Conservation (phyloP, 73 alveolate genomes). For the Tetrahymena malaccensis region DNA sequence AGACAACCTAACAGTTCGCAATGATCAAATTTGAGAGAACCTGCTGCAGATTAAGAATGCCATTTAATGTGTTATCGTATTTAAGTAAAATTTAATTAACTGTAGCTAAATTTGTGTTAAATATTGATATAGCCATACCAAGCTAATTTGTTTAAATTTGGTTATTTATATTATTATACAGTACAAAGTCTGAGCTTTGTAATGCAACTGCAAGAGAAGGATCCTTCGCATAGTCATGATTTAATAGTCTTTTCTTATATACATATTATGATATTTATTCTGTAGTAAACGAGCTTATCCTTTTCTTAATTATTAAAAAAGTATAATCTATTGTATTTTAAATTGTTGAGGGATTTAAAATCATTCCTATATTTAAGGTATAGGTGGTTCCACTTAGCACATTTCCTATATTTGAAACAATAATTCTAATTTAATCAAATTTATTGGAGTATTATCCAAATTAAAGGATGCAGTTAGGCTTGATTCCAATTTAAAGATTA, state of each 20-base stretch:
- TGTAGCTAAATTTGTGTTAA: neutral
- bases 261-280: neutral
- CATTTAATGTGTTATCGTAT: neutral
- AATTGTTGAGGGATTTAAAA: neutral
- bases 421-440: neutral
- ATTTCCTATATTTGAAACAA: neutral
- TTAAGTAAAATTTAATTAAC: neutral
- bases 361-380: neutral
- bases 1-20: neutral
- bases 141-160: neutral
- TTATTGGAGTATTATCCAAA: neutral
- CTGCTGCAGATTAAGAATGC: neutral
- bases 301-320: neutral
- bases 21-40: neutral
- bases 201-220: neutral
- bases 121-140: neutral
- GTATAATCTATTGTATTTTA: neutral
- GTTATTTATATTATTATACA: neutral
- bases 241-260: neutral
- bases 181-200: neutral
- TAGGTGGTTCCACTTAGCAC: neutral
- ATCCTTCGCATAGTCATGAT: neutral
- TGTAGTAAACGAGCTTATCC: neutral
- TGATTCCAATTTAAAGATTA: neutral
- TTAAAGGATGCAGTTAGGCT: neutral